Percentiles rank a stretch among this genome's conserved stretches.
These are phyloP conservation scores for Naganishia vaughanmartiniae DNA, from an alignment of 768 basidiomycete species.

Conservation along the genomic window DNA sequence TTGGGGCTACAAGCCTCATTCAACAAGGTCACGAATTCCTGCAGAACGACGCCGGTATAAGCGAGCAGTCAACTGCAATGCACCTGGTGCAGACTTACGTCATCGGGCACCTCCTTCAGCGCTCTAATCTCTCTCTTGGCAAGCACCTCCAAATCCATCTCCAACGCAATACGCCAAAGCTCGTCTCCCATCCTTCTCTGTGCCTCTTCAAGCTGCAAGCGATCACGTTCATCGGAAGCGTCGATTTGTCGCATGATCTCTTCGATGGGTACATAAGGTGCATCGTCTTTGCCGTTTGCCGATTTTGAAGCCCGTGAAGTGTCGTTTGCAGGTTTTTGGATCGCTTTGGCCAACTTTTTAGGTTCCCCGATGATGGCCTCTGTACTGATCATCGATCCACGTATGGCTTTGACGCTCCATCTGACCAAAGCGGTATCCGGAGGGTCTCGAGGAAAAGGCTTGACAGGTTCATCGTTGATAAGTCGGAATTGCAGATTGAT, in stretches of 20 bases:
- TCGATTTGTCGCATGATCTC: conserved; percentile 23
- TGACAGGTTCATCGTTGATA: conserved; percentile 15
- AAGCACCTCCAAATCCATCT: conserved; percentile 30
- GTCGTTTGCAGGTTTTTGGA: not conserved
- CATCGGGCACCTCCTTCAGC: conserved; percentile 28
- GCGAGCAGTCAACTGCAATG: not conserved
- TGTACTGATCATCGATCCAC: conserved; percentile 20
- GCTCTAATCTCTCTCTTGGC: conserved; percentile 24
- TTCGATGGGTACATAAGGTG: conserved; percentile 14
- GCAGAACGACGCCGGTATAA: not conserved
- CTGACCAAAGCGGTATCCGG: conserved; percentile 27
- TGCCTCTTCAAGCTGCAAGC: conserved; percentile 14
- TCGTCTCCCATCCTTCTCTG: conserved; percentile 31
- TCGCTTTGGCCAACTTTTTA: conserved; percentile 10
- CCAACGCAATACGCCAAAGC: conserved; percentile 32
- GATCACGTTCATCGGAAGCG: conserved; percentile 19
- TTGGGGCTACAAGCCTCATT: conserved; percentile 25
- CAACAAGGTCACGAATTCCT: conserved; percentile 22
- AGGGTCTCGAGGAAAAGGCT: conserved; percentile 25
- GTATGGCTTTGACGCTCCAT: conserved; percentile 27
- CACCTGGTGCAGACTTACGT: conserved; percentile 7
- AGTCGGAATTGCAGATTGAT: conserved; percentile 27
- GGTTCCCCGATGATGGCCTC: conserved; percentile 13
- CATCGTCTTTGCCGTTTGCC: not conserved
- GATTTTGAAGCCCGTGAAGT: conserved; percentile 11